Percentiles rank a stretch among this genome's conserved stretches.
Evolutionary conservation across 495 filamentous ascomycete species (phyloP).

Genomic region (Trichoderma asperelloides): DNA sequence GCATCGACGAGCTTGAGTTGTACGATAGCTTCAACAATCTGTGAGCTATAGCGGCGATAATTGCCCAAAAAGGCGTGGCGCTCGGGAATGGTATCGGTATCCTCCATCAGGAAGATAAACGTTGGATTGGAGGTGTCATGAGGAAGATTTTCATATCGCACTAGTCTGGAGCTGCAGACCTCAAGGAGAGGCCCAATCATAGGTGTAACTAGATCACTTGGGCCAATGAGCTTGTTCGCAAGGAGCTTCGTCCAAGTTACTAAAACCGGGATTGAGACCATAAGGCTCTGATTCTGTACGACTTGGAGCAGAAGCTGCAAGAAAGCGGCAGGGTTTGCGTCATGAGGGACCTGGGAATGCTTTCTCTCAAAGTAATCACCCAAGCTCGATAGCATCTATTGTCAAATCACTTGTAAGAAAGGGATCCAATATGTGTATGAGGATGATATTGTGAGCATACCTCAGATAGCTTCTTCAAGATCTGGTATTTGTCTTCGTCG

Average conservation of each 20-base stretch:
- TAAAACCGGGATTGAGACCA: conserved; percentile 86
- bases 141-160: conserved; percentile 78
- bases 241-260: conserved; percentile 81
- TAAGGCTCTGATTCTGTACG: conserved; percentile 75
- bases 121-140: conserved; percentile 72
- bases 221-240: conserved; percentile 53
- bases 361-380: conserved; percentile 76
- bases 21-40: conserved; percentile 77
- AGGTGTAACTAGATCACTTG: conserved; percentile 52
- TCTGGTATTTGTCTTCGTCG: conserved; percentile 83
- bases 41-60: conserved; percentile 80
- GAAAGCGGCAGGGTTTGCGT: conserved; percentile 59
- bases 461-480: conserved; percentile 91
- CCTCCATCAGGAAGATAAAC: conserved; percentile 73
- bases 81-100: conserved; percentile 92
- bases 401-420: conserved; percentile 16
- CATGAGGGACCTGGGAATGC: conserved; percentile 45
- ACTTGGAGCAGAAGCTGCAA: conserved; percentile 71
- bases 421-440: neutral
- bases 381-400: conserved; percentile 71
- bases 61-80: conserved; percentile 96
- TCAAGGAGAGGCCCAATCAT: conserved; percentile 70
- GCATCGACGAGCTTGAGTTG: conserved; percentile 73
- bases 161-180: conserved; percentile 63
- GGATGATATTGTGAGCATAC: conserved; percentile 31